Percentiles rank a stretch among this genome's conserved stretches.
Conservation (phyloP, 371 early-diverging fungal genomes). For the Apophysomyces elegans region DNA sequence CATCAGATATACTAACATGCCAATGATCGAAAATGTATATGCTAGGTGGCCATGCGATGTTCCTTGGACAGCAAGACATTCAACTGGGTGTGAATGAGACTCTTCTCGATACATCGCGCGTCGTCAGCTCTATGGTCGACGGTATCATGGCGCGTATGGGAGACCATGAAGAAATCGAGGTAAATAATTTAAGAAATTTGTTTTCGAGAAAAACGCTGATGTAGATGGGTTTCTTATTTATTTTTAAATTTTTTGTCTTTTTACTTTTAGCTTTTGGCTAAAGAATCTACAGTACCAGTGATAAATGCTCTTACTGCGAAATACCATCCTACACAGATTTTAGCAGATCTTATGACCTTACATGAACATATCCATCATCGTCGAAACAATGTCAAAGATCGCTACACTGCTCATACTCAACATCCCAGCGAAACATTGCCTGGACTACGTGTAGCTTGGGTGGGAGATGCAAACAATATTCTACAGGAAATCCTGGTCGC, state of each 20-base stretch:
- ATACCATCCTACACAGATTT: conserved; percentile 93
- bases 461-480: conserved; percentile 94
- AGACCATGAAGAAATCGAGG: conserved; percentile 83
- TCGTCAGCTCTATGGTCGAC: conserved; percentile 90
- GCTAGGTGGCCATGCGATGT: conserved; percentile 89
- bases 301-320: conserved; percentile 91
- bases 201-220: no score
- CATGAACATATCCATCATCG: conserved; percentile 67
- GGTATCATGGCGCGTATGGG: conserved; percentile 92
- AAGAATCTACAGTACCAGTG: conserved; percentile 86
- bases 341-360: conserved; percentile 92
- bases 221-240: no score
- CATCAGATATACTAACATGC: no score
- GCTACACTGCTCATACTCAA: conserved; percentile 44
- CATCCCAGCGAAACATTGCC: conserved; percentile 56
- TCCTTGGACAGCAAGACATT: conserved; percentile 88
- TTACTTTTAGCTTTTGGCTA: conserved; percentile 62
- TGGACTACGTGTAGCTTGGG: conserved; percentile 86
- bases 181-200: conserved; percentile 17
- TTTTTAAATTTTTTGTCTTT: no score
- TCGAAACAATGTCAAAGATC: conserved; percentile 23
- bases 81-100: conserved; percentile 93
- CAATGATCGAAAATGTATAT: not conserved
- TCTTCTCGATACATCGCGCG: conserved; percentile 81
- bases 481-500: conserved; percentile 77